Percentiles rank a stretch among this genome's conserved stretches.
phyloP scores from a whole-genome alignment of 768 basidiomycete genomes.

The Leccinum uliginosum region DNA sequence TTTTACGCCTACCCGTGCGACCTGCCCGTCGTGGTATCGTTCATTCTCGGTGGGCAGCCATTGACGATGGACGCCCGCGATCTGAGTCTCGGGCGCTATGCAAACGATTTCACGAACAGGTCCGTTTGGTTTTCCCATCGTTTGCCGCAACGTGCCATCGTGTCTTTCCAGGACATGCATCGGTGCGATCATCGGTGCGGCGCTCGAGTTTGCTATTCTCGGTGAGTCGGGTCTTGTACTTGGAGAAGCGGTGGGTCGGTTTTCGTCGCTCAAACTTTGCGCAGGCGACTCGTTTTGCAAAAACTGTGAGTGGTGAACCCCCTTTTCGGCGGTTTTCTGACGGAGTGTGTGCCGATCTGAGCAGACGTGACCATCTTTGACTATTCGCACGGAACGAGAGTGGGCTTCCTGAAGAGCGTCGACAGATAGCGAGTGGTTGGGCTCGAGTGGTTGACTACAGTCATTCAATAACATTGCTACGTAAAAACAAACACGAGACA shows the following conservation, averaged over 20 bases:
- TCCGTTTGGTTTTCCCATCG: neutral
- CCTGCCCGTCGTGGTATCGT: conserved; percentile 30
- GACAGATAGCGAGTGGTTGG: conserved; percentile 21
- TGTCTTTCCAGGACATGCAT: conserved; percentile 42
- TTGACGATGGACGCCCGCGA: conserved; percentile 45
- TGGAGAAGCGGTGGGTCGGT: too few relatives aligned
- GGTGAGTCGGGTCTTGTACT: conserved; percentile 12
- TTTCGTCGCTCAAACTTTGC: neutral
- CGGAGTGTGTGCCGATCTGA: neutral
- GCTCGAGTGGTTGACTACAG: neutral
- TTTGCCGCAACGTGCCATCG: neutral
- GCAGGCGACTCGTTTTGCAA: conserved; percentile 60
- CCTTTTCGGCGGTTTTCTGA: neutral
- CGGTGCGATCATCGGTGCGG: conserved; percentile 47
- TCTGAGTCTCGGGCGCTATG: conserved; percentile 50
- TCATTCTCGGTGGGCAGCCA: conserved; percentile 40
- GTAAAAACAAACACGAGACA: neutral
- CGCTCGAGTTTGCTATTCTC: conserved; percentile 11
- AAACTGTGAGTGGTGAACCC: conserved; percentile 50
- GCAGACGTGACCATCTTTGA: conserved; percentile 62
- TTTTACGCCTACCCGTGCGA: conserved; percentile 57
- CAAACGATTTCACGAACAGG: conserved; percentile 19
- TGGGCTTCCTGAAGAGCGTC: conserved; percentile 56
- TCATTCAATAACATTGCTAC: neutral
- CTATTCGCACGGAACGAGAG: conserved; percentile 47